Percentiles rank a stretch among this genome's conserved stretches.
phyloP scores from a whole-genome alignment of 257 asterid species.

The Nicotiana undulata region DNA sequence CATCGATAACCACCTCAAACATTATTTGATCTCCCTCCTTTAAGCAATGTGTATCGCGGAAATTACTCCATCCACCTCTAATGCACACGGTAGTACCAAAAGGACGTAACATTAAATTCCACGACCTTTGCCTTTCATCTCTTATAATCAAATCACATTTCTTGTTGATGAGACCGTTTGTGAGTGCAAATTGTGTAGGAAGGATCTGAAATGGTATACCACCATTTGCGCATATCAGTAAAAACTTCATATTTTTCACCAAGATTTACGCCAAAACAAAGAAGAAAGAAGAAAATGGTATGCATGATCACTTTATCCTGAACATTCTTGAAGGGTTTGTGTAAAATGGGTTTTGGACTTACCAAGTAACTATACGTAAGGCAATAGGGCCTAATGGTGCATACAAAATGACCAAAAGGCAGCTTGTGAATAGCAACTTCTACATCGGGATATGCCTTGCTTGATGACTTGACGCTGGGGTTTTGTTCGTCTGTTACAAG shows the following conservation, averaged over 20 bases:
- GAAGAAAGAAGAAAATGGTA: not conserved
- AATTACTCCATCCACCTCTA: not conserved
- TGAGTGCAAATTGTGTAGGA: not conserved
- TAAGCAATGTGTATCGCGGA: not conserved
- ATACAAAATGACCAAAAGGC: not conserved
- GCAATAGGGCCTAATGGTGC: conserved; percentile 3
- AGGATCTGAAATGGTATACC: not conserved
- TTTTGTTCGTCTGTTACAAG: not conserved
- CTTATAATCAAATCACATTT: not conserved
- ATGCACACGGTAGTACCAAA: not conserved
- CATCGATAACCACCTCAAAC: conserved; percentile 4
- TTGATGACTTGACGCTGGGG: not conserved
- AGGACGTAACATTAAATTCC: conserved; percentile 5
- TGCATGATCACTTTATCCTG: not conserved
- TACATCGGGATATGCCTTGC: not conserved
- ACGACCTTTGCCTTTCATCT: not conserved
- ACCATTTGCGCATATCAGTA: not conserved
- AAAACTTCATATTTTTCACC: not conserved
- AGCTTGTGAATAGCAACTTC: not conserved
- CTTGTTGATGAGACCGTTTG: not conserved
- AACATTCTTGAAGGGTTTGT: not conserved
- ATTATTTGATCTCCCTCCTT: conserved; percentile 3
- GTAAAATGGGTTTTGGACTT: not conserved
- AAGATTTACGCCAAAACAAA: not conserved
- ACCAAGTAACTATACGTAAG: not conserved